Conservation (phyloP, 805 yeast species). For the Ogataea minuta region DNA sequence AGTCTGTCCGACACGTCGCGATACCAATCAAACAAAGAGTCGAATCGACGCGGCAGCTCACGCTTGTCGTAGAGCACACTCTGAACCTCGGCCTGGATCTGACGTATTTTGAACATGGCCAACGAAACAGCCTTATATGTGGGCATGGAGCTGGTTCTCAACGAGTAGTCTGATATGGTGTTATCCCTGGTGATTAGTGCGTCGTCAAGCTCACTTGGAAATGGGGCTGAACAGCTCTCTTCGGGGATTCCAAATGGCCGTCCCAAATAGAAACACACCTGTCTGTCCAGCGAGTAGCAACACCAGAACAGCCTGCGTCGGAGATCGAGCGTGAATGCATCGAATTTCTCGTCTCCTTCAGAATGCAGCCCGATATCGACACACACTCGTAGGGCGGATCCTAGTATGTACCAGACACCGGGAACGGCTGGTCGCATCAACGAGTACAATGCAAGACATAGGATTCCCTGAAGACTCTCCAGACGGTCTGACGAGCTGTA, state of each 20-base stretch:
- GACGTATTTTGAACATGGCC: constrained; percentile 66
- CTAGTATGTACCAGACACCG: constrained; percentile 89
- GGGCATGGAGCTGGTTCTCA: constrained; percentile 34
- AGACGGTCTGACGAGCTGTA: constrained; percentile 58
- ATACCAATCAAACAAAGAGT: constrained; percentile 61
- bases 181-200: constrained; percentile 43
- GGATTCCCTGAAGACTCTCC: constrained; percentile 70
- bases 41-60: constrained; percentile 65
- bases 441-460: constrained; percentile 67
- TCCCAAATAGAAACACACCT: constrained; percentile 80
- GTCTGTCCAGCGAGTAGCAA: constrained; percentile 81
- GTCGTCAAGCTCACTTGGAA: constrained; percentile 77
- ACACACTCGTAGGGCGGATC: constrained; percentile 73
- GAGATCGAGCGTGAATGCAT: constrained; percentile 62
- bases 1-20: constrained; percentile 47
- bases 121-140: constrained; percentile 68
- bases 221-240: constrained; percentile 65
- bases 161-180: constrained; percentile 38
- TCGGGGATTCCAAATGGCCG: constrained; percentile 90
- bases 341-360: constrained; percentile 46
- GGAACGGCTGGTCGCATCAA: constrained; percentile 88
- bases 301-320: constrained; percentile 86
- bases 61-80: constrained; percentile 67
- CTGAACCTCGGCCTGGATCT: constrained; percentile 76
- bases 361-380: constrained; percentile 84